phyloP scores from a whole-genome alignment of 768 basidiomycete genomes.

The Lactarius pseudohatsudake region DNA sequence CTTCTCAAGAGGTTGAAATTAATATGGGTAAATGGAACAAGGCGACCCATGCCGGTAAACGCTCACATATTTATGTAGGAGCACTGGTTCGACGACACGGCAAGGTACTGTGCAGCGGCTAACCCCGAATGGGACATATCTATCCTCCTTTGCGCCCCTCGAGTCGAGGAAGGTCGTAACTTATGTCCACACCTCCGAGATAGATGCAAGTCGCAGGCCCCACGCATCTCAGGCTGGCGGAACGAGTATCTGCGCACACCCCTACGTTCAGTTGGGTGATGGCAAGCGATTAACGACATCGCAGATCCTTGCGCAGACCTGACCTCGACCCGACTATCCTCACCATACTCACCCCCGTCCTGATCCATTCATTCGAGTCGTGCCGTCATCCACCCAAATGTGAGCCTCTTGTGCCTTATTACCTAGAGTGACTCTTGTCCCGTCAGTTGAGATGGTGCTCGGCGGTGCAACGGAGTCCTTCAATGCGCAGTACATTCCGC shows the following conservation, averaged over 20 bases:
- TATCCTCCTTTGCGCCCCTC: background rate
- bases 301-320: too few species aligned
- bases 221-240: background rate
- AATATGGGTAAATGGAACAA: too few species aligned
- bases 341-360: background rate
- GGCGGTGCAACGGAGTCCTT: conserved; percentile 41
- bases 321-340: too few species aligned
- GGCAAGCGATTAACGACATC: background rate
- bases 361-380: conserved; percentile 12
- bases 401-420: background rate
- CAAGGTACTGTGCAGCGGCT: background rate
- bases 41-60: background rate
- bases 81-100: background rate
- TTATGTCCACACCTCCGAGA: background rate
- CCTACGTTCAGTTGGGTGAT: background rate
- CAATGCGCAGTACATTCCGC: conserved; percentile 36
- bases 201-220: background rate
- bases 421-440: conserved; percentile 21
- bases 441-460: conserved; percentile 35
- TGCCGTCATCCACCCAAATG: background rate
- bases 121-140: background rate
- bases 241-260: background rate
- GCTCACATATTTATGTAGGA: background rate
- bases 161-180: background rate
- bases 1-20: too few species aligned